Base-by-base conservation (phyloP, 306 rosid genomes). In the Delonix regia region DNA sequence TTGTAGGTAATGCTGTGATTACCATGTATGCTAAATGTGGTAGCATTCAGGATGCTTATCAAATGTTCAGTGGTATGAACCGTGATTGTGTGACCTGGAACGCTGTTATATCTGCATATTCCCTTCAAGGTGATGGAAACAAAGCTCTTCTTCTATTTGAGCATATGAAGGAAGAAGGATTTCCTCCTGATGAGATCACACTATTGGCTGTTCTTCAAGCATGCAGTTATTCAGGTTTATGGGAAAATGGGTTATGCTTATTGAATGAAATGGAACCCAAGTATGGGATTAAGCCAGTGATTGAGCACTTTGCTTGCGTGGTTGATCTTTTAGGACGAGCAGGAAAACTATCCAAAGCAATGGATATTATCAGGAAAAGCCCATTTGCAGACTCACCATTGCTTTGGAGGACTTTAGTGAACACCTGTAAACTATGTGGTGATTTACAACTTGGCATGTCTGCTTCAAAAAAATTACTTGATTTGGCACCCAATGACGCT, bases 21-120 rank as follows among this genome's bases (percentile, higher is more conserved):
- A 86, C 88, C 48, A 84, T 84, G 92, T 86, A 84, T 82, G 88
- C 84, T 49, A 84, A 82, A 88, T 88, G 88, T 77, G 92, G 92
- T 64, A 65, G 73, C 75, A 76, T 86, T 77, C 78, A 36, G 51
- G 90, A 86, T 74, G 88, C 90, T 69, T 47, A 74, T 53, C 52
- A 84, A 68, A 82, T 82, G 56, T 86, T 88, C 59, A 60, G 78
- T 38, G 12, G 48, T 36, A 82, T 55, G 83, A 82, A 28, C 62
- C 74, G 1, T 47, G 88, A 87, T 77, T 61, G 30, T 11, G 64
- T 87, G 56, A 79, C 88, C 25, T 84, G 85, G 90, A 87, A 87
- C 49, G 85, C 88, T 73, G 82, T 87, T 28, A 86, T 86, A 69
- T 84, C 85, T 38, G 88, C 85, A 30, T 82, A 70, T 61, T 81